Evolutionary conservation across 495 filamentous ascomycete genomes (phyloP).

Genomic region (Podospora pseudoanserina): DNA sequence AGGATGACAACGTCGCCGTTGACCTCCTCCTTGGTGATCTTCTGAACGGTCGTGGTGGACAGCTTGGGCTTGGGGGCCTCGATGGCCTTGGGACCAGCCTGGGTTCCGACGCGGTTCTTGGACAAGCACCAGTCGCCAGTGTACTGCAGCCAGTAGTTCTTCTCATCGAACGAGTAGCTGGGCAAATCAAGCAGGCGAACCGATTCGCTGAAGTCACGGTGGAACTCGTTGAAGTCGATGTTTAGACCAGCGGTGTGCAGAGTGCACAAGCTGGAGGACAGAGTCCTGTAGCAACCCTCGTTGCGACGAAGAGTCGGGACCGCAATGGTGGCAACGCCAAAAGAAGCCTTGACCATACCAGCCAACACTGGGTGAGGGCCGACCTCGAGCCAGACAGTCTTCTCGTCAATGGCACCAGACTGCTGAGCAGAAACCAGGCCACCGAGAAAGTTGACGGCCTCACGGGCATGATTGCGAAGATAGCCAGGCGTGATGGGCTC

Average conservation of each 20-base stretch:
- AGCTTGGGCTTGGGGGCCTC: conserved; percentile 50
- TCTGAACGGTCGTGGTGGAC: conserved; percentile 49
- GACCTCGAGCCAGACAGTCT: conserved; percentile 62
- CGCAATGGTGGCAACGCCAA: conserved; percentile 54
- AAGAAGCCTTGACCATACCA: conserved; percentile 65
- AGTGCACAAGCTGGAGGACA: conserved; percentile 55
- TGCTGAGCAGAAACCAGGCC: conserved; percentile 56
- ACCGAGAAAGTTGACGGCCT: conserved; percentile 70
- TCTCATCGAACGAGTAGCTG: conserved; percentile 71
- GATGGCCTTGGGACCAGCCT: conserved; percentile 42
- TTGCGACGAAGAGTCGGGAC: conserved; percentile 53
- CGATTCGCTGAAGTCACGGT: conserved; percentile 61
- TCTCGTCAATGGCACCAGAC: conserved; percentile 47
- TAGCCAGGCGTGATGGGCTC: conserved; percentile 58
- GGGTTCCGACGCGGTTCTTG: conserved; percentile 63
- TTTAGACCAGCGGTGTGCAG: conserved; percentile 64
- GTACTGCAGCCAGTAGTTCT: conserved; percentile 82
- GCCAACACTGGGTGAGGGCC: conserved; percentile 68
- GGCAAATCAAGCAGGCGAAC: conserved; percentile 66
- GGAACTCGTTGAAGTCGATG: conserved; percentile 75
- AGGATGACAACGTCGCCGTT: conserved; percentile 53
- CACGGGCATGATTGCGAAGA: conserved; percentile 62
- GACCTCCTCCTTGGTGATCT: conserved; percentile 53
- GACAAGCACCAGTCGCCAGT: conserved; percentile 64
- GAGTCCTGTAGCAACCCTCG: conserved; percentile 61